Evolutionary conservation across 257 asterid genomes (phyloP), one percentile per base, ranked within the genome.

Genomic region (Galeopsis tetrahit): DNA sequence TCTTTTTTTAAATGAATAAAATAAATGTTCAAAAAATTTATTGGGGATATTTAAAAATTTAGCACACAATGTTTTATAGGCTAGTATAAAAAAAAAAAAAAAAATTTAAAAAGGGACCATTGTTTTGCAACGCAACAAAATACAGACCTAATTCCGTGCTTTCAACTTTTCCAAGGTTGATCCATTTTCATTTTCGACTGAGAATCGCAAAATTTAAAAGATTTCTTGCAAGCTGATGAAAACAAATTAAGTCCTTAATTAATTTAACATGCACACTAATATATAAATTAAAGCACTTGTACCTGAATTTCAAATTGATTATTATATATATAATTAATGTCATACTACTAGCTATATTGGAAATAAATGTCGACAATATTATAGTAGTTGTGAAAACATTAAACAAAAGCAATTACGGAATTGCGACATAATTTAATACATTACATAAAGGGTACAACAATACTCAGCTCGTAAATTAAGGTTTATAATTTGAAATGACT

Each of bases 401-500:
- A 59, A 59, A 34, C 63, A 32, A 57, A 58, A 58, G 64, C 64
- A 58, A 58, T 32, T 58, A 56, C 10, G 2, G 40, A 10, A 57
- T 17, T 2, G 3, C 6, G 5, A 59, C 43, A 33, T 0, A 59
- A 31, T 28, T 59, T 62, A 40, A 39, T 60, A 35, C 46, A 60
- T 60, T 11, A 39, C 35, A 38, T 63, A 63, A 17, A 15, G 31
- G 31, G 11, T 35, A 39, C 68, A 63, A 3, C 11, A 63, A 38
- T 15, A 38, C 33, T 38, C n/a, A n/a, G n/a, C n/a, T 21, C 28
- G 28, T 21, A 21, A 21, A 10, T 14, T 14, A 14, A 62, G 7
- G n/a, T 63, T 34, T 60, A 60, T 35, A 60, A n/a, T 34, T 60
- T 34, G 44, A 60, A 69, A 69, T 69, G 35, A 15, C 52, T 53